phyloP scores from a whole-genome alignment of 1,139 yeast genomes.

The Schizosaccharomyces versatilis region DNA sequence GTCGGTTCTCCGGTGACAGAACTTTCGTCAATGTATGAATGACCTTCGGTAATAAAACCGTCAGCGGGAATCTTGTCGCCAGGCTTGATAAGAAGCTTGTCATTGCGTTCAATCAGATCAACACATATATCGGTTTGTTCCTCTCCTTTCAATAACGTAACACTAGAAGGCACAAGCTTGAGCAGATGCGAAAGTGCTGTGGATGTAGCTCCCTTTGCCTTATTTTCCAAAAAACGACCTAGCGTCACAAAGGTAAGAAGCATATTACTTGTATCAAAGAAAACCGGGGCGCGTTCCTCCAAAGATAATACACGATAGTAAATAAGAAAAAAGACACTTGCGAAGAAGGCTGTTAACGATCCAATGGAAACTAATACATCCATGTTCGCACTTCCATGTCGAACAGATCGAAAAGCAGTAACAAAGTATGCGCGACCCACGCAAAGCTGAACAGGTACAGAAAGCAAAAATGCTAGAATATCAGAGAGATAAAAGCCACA shows the following conservation, averaged over 20 bases:
- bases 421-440: slow-evolving; percentile 43
- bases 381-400: slow-evolving; percentile 74
- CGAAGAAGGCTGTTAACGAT: slow-evolving; percentile 46
- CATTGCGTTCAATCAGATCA: slow-evolving; percentile 57
- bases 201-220: slow-evolving; percentile 85
- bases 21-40: slow-evolving; percentile 70
- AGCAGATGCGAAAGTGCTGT: slow-evolving; percentile 63
- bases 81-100: slow-evolving; percentile 56
- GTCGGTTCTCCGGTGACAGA: slow-evolving; percentile 73
- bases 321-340: slow-evolving; percentile 47
- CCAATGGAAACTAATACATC: slow-evolving; percentile 75
- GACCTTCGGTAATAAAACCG: slow-evolving; percentile 57
- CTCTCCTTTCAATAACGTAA: slow-evolving; percentile 34
- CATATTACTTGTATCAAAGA: slow-evolving; percentile 79
- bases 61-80: slow-evolving; percentile 86
- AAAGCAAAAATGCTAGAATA: slow-evolving; percentile 36
- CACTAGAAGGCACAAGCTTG: slow-evolving; percentile 58
- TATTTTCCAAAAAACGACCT: slow-evolving; percentile 79
- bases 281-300: slow-evolving; percentile 35
- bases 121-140: slow-evolving; percentile 29
- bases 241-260: slow-evolving; percentile 58
- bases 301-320: slow-evolving; percentile 21
- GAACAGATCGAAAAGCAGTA: slow-evolving; percentile 43
- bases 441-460: slow-evolving; percentile 46
- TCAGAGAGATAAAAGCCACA: slow-evolving; percentile 25